These are phyloP conservation scores for Hymenoscyphus scutula DNA, from an alignment of 2,329 filamentous ascomycete species.

Conservation along the genomic window DNA sequence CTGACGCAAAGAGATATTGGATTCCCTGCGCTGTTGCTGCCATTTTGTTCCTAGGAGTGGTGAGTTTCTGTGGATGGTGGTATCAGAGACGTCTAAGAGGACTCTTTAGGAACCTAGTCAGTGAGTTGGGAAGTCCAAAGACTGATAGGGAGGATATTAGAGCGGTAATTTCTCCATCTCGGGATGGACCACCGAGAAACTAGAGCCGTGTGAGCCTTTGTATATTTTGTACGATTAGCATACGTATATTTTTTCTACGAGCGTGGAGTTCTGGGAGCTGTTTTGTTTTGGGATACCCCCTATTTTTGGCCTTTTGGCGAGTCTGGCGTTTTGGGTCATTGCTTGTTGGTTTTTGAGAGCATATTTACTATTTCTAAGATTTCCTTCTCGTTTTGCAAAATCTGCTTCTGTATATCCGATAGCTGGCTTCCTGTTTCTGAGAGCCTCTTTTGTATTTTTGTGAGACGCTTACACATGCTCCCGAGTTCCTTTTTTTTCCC, in stretches of 20 bases:
- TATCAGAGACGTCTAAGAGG: slow-evolving; percentile 23
- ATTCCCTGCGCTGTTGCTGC: slow-evolving; percentile 18
- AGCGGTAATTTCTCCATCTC: not conserved
- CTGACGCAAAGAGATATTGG: slow-evolving; percentile 20
- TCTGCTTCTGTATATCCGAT: too few species aligned
- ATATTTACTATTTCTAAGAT: too few species aligned
- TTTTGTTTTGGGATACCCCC: not conserved
- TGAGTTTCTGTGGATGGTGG: slow-evolving; percentile 26
- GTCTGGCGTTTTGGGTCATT: too few species aligned
- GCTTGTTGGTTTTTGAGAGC: too few species aligned
- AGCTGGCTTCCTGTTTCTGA: too few species aligned
- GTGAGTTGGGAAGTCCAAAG: not conserved
- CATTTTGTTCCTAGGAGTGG: slow-evolving; percentile 17
- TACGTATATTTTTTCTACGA: not conserved
- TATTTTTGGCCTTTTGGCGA: not conserved
- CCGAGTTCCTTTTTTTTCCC: too few species aligned
- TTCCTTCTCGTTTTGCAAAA: too few species aligned
- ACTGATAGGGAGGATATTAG: slow-evolving; percentile 12
- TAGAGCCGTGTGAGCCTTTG: not conserved
- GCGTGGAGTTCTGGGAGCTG: not conserved
- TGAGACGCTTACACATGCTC: too few species aligned
- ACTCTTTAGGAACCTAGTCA: slow-evolving; percentile 8
- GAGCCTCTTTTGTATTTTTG: too few species aligned
- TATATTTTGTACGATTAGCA: not conserved
- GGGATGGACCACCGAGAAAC: not conserved